Percentiles rank a stretch among this genome's conserved stretches.
phyloP scores from a whole-genome alignment of 257 asterid genomes.

The Solanum neorickii region DNA sequence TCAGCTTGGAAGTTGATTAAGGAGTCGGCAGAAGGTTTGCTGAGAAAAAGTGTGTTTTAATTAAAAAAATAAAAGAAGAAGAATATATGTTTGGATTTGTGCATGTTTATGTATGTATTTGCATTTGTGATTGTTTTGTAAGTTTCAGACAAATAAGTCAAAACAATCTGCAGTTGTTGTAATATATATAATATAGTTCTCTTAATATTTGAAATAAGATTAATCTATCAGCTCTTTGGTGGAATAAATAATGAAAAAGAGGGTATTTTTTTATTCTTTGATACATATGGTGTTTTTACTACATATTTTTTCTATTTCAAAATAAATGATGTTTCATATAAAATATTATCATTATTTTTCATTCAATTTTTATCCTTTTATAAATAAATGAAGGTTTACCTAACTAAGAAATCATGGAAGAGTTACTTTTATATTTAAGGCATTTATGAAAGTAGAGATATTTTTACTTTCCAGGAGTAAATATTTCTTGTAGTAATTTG shows the following conservation, averaged over 20 bases:
- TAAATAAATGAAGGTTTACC: background rate
- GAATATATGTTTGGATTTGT: background rate
- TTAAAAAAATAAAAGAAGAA: background rate
- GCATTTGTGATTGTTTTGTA: background rate
- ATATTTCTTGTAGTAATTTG: background rate
- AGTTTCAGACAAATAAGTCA: background rate
- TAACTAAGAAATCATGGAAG: background rate
- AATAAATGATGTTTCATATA: no score
- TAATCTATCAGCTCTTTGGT: background rate
- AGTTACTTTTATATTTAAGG: background rate
- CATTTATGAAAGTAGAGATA: no score
- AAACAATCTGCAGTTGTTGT: background rate
- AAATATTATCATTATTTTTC: no score
- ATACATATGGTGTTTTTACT: no score
- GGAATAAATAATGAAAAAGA: background rate
- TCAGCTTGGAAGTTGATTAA: conserved; percentile 21
- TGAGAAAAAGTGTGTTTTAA: background rate
- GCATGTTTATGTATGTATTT: background rate
- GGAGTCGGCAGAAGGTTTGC: conserved; percentile 1
- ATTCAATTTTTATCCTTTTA: background rate
- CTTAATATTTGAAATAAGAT: background rate
- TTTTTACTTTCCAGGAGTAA: background rate
- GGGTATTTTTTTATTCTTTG: no score
- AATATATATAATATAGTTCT: background rate
- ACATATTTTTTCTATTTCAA: no score